A percentile compares a stretch with the other conserved stretches of the same genome.
Evolutionary conservation across 148 eudicot genomes (phyloP).

Genomic region (Rhododendron simsii): DNA sequence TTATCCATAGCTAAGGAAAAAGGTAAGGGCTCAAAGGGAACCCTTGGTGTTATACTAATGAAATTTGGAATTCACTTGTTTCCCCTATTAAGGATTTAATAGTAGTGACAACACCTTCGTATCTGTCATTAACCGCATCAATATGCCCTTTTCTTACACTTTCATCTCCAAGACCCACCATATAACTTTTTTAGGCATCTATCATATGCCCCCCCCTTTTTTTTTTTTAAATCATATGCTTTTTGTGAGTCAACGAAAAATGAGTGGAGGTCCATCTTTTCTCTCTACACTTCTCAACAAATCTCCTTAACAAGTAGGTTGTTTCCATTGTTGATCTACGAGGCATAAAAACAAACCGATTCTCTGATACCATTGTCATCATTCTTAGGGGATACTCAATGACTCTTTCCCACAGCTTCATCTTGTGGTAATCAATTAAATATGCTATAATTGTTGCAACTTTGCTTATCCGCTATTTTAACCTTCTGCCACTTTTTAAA

Average conservation of each 20-base stretch:
- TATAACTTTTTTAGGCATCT: background rate
- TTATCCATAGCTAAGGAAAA: background rate
- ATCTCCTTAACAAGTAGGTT: background rate
- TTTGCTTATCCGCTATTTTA: background rate
- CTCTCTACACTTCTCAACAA: background rate
- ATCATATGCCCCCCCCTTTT: background rate
- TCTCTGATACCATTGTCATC: background rate
- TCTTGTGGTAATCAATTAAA: background rate
- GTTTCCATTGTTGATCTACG: background rate
- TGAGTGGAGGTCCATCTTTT: background rate
- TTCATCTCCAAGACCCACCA: background rate
- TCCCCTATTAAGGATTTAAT: background rate
- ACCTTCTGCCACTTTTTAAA: background rate
- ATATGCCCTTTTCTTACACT: background rate
- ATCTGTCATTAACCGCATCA: background rate
- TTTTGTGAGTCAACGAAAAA: background rate
- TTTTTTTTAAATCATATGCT: background rate
- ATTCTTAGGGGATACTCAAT: background rate
- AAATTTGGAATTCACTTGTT: background rate
- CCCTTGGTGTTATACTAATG: background rate
- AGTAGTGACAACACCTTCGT: background rate
- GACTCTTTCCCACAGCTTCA: background rate
- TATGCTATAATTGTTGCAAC: background rate
- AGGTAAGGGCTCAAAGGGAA: background rate
- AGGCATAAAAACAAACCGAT: background rate